Evolutionary conservation across 768 basidiomycete species (phyloP).

Genomic region (Auriscalpium microsporum): DNA sequence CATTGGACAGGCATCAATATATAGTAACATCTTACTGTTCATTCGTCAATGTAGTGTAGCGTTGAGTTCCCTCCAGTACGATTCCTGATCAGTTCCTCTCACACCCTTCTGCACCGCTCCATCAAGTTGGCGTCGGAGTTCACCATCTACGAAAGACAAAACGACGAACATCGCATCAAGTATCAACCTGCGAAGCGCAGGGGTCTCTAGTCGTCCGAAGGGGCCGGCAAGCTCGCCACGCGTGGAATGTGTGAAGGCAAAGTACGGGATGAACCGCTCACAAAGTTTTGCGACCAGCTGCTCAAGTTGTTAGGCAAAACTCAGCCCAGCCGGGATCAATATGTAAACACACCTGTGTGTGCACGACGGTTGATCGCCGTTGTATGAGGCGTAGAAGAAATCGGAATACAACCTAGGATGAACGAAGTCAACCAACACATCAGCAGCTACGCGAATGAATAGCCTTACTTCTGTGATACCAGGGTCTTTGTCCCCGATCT

Average conservation of each 20-base stretch:
- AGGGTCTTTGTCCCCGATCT: conserved; percentile 53
- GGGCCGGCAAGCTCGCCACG: conserved; percentile 73
- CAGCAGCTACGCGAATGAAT: background rate
- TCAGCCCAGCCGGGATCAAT: conserved; percentile 4
- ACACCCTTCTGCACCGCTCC: conserved; percentile 17
- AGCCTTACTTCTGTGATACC: conserved; percentile 49
- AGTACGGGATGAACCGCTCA: conserved; percentile 68
- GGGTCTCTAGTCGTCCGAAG: conserved; percentile 53
- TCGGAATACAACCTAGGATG: conserved; percentile 42
- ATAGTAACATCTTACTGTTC: too few relatives aligned
- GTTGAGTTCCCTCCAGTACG: conserved; percentile 14
- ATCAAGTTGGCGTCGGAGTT: conserved; percentile 8
- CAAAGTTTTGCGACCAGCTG: conserved; percentile 41
- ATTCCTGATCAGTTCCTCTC: conserved; percentile 10
- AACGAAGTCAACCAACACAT: background rate
- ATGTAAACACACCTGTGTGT: conserved; percentile 33
- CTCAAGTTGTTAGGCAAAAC: conserved; percentile 2
- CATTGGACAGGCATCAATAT: background rate
- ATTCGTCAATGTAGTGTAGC: background rate
- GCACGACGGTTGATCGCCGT: conserved; percentile 38
- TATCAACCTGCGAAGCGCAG: conserved; percentile 44
- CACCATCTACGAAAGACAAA: conserved; percentile 1
- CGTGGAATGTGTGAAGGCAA: conserved; percentile 64
- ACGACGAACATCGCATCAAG: conserved; percentile 50
- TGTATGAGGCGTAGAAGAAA: conserved; percentile 57